Evolutionary conservation across 2,329 filamentous ascomycete genomes (phyloP).

Genomic region (Chaetomiaceae sp.): DNA sequence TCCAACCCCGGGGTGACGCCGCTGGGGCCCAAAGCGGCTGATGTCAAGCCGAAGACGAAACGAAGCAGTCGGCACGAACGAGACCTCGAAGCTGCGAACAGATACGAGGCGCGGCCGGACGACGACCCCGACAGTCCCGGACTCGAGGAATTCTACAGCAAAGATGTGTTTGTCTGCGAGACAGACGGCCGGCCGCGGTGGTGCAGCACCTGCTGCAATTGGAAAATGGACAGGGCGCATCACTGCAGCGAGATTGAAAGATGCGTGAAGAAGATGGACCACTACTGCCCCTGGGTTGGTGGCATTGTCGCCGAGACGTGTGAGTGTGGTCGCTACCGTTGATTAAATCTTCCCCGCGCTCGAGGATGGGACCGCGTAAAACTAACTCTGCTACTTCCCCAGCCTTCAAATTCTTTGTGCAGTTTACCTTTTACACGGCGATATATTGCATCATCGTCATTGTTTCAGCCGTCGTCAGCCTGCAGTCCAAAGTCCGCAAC

Average conservation of each 20-base stretch:
- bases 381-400: not conserved
- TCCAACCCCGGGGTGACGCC: slow-evolving; percentile 70
- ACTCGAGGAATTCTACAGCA: slow-evolving; percentile 72
- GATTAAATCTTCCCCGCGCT: no score
- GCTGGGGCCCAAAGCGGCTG: slow-evolving; percentile 43
- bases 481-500: slow-evolving; percentile 49
- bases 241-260: slow-evolving; percentile 78
- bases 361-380: no score
- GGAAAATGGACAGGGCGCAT: slow-evolving; percentile 83
- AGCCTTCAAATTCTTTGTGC: slow-evolving; percentile 88
- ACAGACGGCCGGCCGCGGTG: slow-evolving; percentile 77
- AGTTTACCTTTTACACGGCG: slow-evolving; percentile 72
- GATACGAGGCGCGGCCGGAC: slow-evolving; percentile 34
- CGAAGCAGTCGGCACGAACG: slow-evolving; percentile 13
- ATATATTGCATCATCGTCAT: slow-evolving; percentile 63
- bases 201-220: slow-evolving; percentile 78
- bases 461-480: slow-evolving; percentile 58
- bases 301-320: slow-evolving; percentile 81
- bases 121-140: slow-evolving; percentile 58
- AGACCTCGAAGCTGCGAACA: slow-evolving; percentile 23
- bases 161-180: slow-evolving; percentile 80
- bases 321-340: slow-evolving; percentile 31
- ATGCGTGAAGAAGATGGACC: slow-evolving; percentile 88
- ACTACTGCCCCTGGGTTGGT: slow-evolving; percentile 96
- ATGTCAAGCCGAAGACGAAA: slow-evolving; percentile 12